Evolutionary conservation across 805 yeast species (phyloP).

Genomic region (Hermanozyma aechmeae): DNA sequence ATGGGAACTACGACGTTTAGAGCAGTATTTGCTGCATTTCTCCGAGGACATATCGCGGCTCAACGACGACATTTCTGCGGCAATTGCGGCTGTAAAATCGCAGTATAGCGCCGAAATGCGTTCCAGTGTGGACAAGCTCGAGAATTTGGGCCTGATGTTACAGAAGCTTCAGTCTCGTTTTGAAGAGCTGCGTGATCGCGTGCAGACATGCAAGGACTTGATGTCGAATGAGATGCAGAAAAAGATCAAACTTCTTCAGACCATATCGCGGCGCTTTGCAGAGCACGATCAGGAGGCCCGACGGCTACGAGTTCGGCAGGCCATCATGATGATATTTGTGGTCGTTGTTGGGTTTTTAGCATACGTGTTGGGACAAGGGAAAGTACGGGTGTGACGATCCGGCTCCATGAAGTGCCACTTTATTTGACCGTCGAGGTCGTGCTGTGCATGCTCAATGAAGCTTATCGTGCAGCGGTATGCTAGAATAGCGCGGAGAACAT

Average conservation of each 20-base stretch:
- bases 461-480: too few relatives aligned
- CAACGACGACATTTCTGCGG: not conserved
- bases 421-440: too few relatives aligned
- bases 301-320: constrained; percentile 20
- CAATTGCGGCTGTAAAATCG: not conserved
- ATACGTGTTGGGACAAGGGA: too few relatives aligned
- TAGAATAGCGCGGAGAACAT: too few relatives aligned
- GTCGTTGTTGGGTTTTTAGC: constrained; percentile 4
- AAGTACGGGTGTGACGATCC: too few relatives aligned
- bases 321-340: constrained; percentile 13
- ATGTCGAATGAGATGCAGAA: constrained; percentile 17
- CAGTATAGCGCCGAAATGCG: constrained; percentile 18
- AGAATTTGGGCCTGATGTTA: constrained; percentile 17
- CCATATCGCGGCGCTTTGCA: constrained; percentile 17
- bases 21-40: too few relatives aligned
- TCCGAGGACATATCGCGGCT: too few relatives aligned
- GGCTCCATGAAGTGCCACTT: too few relatives aligned
- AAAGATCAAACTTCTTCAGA: constrained; percentile 23
- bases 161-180: constrained; percentile 18
- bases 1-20: constrained; percentile 10
- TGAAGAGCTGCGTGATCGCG: constrained; percentile 12
- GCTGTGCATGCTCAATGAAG: too few relatives aligned
- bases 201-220: constrained; percentile 16
- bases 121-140: constrained; percentile 17
- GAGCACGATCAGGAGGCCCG: constrained; percentile 17